Base-by-base conservation (phyloP, 768 basidiomycete species). In the Mycena galericulata region DNA sequence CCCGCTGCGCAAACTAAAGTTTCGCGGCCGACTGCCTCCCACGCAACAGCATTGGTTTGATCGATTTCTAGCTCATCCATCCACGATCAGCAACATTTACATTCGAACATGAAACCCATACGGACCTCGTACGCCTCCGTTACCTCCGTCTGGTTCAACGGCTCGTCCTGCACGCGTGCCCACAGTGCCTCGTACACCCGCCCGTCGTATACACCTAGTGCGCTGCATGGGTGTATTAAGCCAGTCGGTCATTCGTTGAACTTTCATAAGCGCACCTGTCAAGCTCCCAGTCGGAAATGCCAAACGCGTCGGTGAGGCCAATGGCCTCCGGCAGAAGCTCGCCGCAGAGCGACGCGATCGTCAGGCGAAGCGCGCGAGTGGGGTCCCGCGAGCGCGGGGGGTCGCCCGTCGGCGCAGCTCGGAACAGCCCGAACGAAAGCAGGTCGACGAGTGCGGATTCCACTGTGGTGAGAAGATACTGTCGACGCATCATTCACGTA, bases 281-380 rank as follows among this genome's bases (percentile, higher is more conserved):
- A n/a, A 94, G 79, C 56, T 92, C 88, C 89, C 90, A 94, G 72
- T 94, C 92, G 0, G 87, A 84, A 71, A 92, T 91, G 0, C 88
- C 90, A 74, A 94, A 93, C 4, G 90, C 88, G 74, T 94, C 92
- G 6, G 85, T 89, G 59, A 94, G 78, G 0, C 88, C 90, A 61
- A 94, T 87, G 8, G 85, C 86, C 65, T 94, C 85, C 0, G 91
- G 89, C 0, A 92, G 75, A 14, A 94, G 69, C 50, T 83, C 82
- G 10, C 77, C 71, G 74, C 89, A 92, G 0, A 87, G 68, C 6
- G 73, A 53, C 29, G 86, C 77, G 66, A 92, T 86, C 6, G 85
- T 79, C 24, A 84, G 72, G 14, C 91, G 86, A 26, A 92, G 75
- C 0, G 76, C 77, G 40, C 83, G 80, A 0, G 86, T 84, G 1